These are phyloP conservation scores for Ajuga chamaepitys DNA, from an alignment of 257 asterid genomes.

Conservation along the genomic window DNA sequence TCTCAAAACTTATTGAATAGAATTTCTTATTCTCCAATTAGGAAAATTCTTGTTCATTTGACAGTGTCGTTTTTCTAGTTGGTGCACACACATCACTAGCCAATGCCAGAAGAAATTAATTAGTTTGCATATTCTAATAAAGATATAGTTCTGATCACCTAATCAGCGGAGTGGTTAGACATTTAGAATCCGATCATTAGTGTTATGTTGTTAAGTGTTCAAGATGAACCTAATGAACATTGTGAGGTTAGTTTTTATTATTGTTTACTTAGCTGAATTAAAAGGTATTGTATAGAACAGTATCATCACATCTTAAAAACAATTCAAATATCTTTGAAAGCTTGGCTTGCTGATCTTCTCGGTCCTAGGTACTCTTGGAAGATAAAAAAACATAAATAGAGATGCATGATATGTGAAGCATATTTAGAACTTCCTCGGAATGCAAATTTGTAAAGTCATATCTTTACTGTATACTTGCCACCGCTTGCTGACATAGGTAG, in stretches of 20 bases:
- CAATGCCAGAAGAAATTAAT: constrained; percentile 1
- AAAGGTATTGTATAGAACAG: background rate
- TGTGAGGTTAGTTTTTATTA: background rate
- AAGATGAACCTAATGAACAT: background rate
- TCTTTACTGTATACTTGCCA: background rate
- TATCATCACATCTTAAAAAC: background rate
- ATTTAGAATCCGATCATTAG: background rate
- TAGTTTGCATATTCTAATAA: background rate
- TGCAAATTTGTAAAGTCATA: background rate
- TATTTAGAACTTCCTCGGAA: background rate
- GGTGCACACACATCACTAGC: background rate
- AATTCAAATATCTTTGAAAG: background rate
- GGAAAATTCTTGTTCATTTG: background rate
- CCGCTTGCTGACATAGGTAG: background rate
- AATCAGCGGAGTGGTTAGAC: background rate
- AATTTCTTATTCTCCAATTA: background rate
- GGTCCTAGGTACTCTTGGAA: background rate
- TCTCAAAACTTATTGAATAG: constrained; percentile 6
- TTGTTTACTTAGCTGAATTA: background rate
- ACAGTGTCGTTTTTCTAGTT: background rate
- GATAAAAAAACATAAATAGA: background rate
- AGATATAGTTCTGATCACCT: background rate
- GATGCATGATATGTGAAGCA: background rate
- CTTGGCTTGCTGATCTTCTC: background rate
- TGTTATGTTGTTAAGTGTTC: background rate